Conservation (phyloP, 1,284 basidiomycete genomes). For the Laetiporus sulphureus region DNA sequence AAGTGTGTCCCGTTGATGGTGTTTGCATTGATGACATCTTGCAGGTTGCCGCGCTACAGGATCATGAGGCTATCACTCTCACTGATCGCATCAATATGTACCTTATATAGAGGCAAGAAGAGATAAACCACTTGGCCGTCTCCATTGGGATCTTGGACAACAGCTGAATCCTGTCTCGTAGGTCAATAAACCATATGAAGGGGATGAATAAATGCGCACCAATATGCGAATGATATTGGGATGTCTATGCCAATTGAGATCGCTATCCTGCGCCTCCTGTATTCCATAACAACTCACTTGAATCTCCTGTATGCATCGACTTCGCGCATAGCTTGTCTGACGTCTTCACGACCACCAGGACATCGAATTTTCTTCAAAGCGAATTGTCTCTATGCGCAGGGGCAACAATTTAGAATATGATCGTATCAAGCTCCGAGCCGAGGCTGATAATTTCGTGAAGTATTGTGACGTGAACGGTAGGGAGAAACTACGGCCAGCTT, state of each 20-base stretch:
- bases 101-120: constrained; percentile 87
- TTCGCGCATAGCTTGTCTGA: constrained; percentile 83
- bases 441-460: too few species aligned
- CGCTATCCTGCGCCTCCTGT: too few species aligned
- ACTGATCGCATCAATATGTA: constrained; percentile 19
- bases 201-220: constrained; percentile 29
- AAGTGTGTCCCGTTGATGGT: constrained; percentile 80
- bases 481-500: too few species aligned
- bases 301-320: constrained; percentile 89
- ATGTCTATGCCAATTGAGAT: constrained; percentile 66
- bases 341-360: constrained; percentile 75
- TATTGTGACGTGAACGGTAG: too few species aligned
- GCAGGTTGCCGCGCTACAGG: constrained; percentile 79
- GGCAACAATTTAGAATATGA: constrained; percentile 12
- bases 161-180: constrained; percentile 73
- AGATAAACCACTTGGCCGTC: constrained; percentile 94
- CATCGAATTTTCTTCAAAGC: constrained; percentile 93
- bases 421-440: too few species aligned
- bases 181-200: background rate
- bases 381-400: constrained; percentile 80
- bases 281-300: constrained; percentile 71
- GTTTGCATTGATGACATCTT: constrained; percentile 90
- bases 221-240: constrained; percentile 87
- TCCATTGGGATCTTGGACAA: constrained; percentile 88
- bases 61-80: constrained; percentile 1